phyloP scores from a whole-genome alignment of 139 green algal genomes.

The Nannochloris sp. region DNA sequence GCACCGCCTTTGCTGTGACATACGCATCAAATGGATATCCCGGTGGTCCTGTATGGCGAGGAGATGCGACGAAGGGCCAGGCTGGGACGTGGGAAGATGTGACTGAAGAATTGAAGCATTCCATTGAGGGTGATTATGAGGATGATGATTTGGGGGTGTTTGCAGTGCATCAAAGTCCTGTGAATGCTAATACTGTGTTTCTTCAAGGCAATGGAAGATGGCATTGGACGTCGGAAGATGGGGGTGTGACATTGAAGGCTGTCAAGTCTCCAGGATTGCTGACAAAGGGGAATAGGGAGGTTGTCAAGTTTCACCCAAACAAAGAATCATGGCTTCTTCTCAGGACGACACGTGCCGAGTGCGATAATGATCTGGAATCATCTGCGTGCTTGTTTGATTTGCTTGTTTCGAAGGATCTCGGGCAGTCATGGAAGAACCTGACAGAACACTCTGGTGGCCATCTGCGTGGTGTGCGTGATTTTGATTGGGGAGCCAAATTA shows the following conservation, averaged over 20 bases:
- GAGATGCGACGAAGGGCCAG: slow-evolving; percentile 24
- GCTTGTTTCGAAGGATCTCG: slow-evolving; percentile 55
- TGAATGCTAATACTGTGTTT: slow-evolving; percentile 25
- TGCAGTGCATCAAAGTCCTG: slow-evolving; percentile 21
- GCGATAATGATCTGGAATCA: slow-evolving; percentile 14
- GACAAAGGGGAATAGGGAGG: slow-evolving; percentile 20
- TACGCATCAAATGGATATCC: slow-evolving; percentile 13
- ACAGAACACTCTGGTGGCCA: slow-evolving; percentile 53
- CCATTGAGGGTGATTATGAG: neutral
- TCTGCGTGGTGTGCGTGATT: slow-evolving; percentile 81
- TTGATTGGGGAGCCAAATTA: slow-evolving; percentile 76
- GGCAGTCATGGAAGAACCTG: slow-evolving; percentile 66
- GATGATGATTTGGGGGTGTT: slow-evolving; percentile 18
- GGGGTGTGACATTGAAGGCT: slow-evolving; percentile 28
- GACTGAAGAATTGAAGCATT: slow-evolving; percentile 19
- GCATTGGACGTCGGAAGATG: slow-evolving; percentile 32
- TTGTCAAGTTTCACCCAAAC: slow-evolving; percentile 35
- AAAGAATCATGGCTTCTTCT: slow-evolving; percentile 38
- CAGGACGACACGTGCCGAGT: slow-evolving; percentile 30
- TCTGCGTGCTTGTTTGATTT: slow-evolving; percentile 54
- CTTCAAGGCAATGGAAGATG: slow-evolving; percentile 30
- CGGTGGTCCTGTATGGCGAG: slow-evolving; percentile 35
- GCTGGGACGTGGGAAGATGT: slow-evolving; percentile 28
- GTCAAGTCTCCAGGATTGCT: slow-evolving; percentile 14
- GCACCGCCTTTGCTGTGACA: slow-evolving; percentile 33